Evolutionary conservation across 306 rosid species (phyloP).

Genomic region (Cicer chorassanicum): DNA sequence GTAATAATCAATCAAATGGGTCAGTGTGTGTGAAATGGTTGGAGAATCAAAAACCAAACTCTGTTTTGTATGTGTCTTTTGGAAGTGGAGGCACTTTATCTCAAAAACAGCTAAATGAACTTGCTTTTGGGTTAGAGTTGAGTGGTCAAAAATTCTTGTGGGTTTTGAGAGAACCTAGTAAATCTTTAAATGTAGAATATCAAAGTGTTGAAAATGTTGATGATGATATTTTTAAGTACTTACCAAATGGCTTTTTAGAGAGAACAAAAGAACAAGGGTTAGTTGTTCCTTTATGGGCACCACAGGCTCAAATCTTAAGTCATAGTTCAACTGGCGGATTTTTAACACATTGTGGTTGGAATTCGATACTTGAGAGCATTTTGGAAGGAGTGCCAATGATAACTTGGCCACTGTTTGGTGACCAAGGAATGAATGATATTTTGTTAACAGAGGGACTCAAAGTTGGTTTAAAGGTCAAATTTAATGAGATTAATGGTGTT

Average conservation of each 20-base stretch:
- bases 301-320: conserved; percentile 29
- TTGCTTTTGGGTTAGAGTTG: conserved; percentile 31
- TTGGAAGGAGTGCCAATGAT: conserved; percentile 43
- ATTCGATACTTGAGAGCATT: conserved; percentile 40
- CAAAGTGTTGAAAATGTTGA: not conserved
- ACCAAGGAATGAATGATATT: conserved; percentile 33
- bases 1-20: not conserved
- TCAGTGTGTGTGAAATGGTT: not conserved
- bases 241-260: conserved; percentile 25
- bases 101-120: conserved; percentile 22
- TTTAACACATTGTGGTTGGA: conserved; percentile 46
- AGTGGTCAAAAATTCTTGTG: conserved; percentile 35
- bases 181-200: not conserved
- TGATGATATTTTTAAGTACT: not conserved
- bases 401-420: conserved; percentile 41
- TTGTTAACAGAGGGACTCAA: conserved; percentile 18
- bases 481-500: conserved; percentile 18
- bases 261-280: conserved; percentile 39
- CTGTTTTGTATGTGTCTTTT: conserved; percentile 31
- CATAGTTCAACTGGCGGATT: conserved; percentile 43
- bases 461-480: conserved; percentile 28
- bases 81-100: conserved; percentile 36
- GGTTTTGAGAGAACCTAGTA: conserved; percentile 35
- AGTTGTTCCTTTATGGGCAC: conserved; percentile 38
- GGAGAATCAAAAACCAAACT: not conserved